Evolutionary conservation across 1,284 basidiomycete genomes (phyloP).

Genomic region (Trichosporon asahii): DNA sequence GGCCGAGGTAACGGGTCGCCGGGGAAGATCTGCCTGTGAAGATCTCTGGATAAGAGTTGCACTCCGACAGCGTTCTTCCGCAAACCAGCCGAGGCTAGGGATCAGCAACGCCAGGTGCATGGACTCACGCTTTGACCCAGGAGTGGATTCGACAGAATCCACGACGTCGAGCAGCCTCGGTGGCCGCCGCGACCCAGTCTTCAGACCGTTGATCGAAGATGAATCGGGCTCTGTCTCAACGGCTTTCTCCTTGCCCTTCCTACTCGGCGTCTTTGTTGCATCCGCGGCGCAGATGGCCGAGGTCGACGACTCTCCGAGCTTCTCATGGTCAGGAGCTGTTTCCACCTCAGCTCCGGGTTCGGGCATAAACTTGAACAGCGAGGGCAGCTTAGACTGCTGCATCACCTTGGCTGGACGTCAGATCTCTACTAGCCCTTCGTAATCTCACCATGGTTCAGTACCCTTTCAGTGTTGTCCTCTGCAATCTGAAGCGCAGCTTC

Average conservation of each 20-base stretch:
- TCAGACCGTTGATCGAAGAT: not conserved
- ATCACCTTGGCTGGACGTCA: constrained; percentile 11
- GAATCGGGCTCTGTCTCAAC: constrained; percentile 8
- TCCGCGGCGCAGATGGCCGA: not conserved
- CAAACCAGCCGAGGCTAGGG: constrained; percentile 15
- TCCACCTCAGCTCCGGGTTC: not conserved
- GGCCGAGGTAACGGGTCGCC: constrained; percentile 65
- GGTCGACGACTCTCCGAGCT: not conserved
- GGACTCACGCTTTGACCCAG: not conserved
- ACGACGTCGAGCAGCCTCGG: not conserved
- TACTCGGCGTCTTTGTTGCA: not conserved
- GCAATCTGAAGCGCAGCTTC: constrained; percentile 5
- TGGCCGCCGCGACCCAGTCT: not conserved
- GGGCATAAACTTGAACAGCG: constrained; percentile 23
- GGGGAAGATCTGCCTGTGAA: constrained; percentile 83
- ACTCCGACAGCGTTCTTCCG: constrained; percentile 81
- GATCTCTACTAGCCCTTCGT: not conserved
- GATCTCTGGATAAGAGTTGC: constrained; percentile 74
- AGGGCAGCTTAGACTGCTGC: constrained; percentile 22
- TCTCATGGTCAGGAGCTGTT: not conserved
- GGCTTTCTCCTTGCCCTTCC: constrained; percentile 35
- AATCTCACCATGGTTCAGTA: constrained; percentile 9
- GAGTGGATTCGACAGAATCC: not conserved
- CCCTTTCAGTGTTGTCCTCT: not conserved
- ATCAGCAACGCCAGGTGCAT: not conserved